Evolutionary conservation across 2,329 filamentous ascomycete genomes (phyloP).

Genomic region (Penicillium sp.): DNA sequence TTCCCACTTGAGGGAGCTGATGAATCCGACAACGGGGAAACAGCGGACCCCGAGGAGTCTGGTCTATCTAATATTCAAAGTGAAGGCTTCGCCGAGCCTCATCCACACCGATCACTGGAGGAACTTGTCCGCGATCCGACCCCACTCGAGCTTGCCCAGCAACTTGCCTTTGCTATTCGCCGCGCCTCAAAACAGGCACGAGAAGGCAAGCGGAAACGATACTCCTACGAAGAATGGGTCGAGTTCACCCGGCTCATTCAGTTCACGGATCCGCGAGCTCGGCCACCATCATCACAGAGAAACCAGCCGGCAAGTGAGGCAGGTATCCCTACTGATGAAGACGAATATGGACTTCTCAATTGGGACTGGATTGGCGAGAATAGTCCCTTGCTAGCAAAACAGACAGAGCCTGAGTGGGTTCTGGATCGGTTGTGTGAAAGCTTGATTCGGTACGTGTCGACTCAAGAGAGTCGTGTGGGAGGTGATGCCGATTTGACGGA

Average conservation of each 20-base stretch:
- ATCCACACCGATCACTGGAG: constrained; percentile 40
- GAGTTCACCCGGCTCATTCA: constrained; percentile 76
- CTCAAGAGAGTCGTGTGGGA: constrained; percentile 16
- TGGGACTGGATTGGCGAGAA: constrained; percentile 74
- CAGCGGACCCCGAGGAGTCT: constrained; percentile 1
- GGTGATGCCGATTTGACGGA: constrained; percentile 9
- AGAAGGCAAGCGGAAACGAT: constrained; percentile 59
- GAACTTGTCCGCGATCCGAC: constrained; percentile 47
- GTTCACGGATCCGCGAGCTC: constrained; percentile 47
- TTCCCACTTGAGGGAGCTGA: constrained; percentile 46
- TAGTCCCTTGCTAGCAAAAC: constrained; percentile 64
- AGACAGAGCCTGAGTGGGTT: constrained; percentile 66
- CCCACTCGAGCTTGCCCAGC: constrained; percentile 60
- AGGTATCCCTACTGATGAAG: constrained; percentile 44
- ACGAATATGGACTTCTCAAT: constrained; percentile 60
- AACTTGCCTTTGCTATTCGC: constrained; percentile 69
- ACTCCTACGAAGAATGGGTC: constrained; percentile 82
- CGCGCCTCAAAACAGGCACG: constrained; percentile 64
- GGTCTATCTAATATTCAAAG: neutral
- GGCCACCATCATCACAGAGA: constrained; percentile 3
- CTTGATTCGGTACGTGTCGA: constrained; percentile 49
- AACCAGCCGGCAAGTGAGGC: neutral
- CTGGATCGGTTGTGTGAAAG: constrained; percentile 66
- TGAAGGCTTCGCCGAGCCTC: neutral
- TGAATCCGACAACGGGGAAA: constrained; percentile 15